phyloP scores from a whole-genome alignment of 2,329 filamentous ascomycete species.

The Hirsutella rhossiliensis region DNA sequence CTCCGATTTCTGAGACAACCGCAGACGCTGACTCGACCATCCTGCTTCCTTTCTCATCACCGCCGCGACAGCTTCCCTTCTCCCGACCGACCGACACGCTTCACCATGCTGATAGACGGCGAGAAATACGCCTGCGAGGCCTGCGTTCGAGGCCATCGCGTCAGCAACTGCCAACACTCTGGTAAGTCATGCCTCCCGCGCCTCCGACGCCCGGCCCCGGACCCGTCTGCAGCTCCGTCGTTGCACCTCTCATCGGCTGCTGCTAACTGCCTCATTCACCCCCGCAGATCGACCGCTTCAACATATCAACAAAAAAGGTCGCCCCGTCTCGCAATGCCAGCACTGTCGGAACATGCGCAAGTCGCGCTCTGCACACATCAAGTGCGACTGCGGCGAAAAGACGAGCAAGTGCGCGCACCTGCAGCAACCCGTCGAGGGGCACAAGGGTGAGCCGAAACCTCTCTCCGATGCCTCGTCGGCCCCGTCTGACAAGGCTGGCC shows the following conservation, averaged over 20 bases:
- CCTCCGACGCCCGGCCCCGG: conserved; percentile 2
- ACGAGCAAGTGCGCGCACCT: conserved; percentile 56
- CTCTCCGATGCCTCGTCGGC: conserved; percentile 1
- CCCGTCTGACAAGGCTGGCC: conserved; percentile 5
- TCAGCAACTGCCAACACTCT: conserved; percentile 94
- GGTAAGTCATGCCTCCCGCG: conserved; percentile 47
- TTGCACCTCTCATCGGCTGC: neutral
- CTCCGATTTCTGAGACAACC: conserved; percentile 7
- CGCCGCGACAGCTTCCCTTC: neutral
- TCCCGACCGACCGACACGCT: neutral
- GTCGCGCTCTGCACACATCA: conserved; percentile 85
- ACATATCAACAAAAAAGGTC: conserved; percentile 95
- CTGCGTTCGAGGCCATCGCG: conserved; percentile 94
- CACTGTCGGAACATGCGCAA: conserved; percentile 96
- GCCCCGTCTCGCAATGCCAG: conserved; percentile 92
- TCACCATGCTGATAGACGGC: conserved; percentile 72
- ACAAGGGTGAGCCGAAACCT: conserved; percentile 37
- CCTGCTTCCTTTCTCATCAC: neutral
- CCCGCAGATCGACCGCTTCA: conserved; percentile 71
- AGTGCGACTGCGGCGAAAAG: conserved; percentile 96
- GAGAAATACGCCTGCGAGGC: conserved; percentile 98
- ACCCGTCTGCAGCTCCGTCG: neutral
- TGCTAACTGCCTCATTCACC: conserved; percentile 9
- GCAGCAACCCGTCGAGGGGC: conserved; percentile 43
- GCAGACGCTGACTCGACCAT: conserved; percentile 1